Percentiles rank a stretch among this genome's conserved stretches.
These are phyloP conservation scores for Naganishia antarctica DNA, from an alignment of 768 basidiomycete species.

Conservation along the genomic window DNA sequence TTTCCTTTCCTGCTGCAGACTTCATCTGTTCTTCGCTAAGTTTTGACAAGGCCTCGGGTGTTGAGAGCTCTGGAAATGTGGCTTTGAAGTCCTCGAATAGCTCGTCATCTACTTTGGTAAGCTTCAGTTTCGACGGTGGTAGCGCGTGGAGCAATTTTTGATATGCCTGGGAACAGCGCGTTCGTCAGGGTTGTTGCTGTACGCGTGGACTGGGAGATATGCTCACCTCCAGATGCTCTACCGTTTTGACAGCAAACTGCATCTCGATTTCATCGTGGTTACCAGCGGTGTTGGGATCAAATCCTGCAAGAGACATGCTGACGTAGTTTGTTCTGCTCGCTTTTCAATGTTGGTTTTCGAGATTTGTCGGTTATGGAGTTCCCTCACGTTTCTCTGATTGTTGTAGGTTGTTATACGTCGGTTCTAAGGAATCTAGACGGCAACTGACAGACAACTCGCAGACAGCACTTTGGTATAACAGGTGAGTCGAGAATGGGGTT, in stretches of 20 bases:
- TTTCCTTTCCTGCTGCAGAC: conserved; percentile 74
- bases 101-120: conserved; percentile 87
- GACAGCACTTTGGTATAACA: too few relatives aligned
- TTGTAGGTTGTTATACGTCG: too few relatives aligned
- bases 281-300: conserved; percentile 87
- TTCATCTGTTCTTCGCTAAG: conserved; percentile 94
- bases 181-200: too few relatives aligned
- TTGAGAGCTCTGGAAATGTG: conserved; percentile 71
- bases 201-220: background rate
- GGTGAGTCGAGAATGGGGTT: too few relatives aligned
- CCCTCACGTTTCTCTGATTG: too few relatives aligned
- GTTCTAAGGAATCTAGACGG: too few relatives aligned
- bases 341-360: too few relatives aligned
- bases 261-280: conserved; percentile 94
- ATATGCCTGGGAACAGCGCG: conserved; percentile 80
- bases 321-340: too few relatives aligned
- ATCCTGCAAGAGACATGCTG: conserved; percentile 48
- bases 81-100: conserved; percentile 71
- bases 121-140: conserved; percentile 64
- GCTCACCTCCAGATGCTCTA: conserved; percentile 88
- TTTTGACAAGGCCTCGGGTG: conserved; percentile 52
- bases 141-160: conserved; percentile 87
- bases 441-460: too few relatives aligned
- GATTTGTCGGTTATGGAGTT: too few relatives aligned
- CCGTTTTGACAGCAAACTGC: conserved; percentile 94